Evolutionary conservation across 2,329 filamentous ascomycete species (phyloP), one percentile per base, ranked within the genome.

Genomic region (Pseudocercospora vitis): DNA sequence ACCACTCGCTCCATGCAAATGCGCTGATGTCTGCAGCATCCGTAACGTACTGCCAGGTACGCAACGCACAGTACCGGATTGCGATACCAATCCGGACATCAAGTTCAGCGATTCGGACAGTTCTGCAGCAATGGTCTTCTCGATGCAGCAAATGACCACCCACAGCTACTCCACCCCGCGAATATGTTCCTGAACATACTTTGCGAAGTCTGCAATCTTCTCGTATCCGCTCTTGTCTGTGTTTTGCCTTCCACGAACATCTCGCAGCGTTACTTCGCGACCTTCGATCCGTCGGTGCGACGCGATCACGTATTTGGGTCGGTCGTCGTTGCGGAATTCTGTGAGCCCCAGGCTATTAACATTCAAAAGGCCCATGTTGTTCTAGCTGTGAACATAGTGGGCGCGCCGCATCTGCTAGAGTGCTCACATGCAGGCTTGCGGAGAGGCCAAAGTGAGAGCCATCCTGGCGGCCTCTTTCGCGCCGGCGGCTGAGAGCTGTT

Each of bases 71-170:
- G 19, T 9, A 45, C 56, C 8, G 60, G 49, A 49, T 51, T 49
- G 28, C 37, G 32, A 48, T 65, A 65, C 61, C 53, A 65, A n/a
- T 6, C 40, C 24, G 44, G 58, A 61, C 55, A 64, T 65, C 23
- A 50, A 59, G 45, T 65, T 64, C n/a, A 64, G 48, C 8, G 57
- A 47, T 44, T 59, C 44, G 6, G 53, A 56, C 7, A 65, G 47
- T 42, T 65, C 62, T 40, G 50, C 55, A 21, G 31, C 54, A 49
- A 48, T 57, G 16, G 50, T 42, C 28, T 60, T 56, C 39, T 64
- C 51, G n/a, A 65, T 65, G 48, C 59, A 63, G 47, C 57, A 61
- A 6, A 59, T 65, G 32, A 65, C 63, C 16, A 65, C 47, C 62
- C 58, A 63, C 11, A 62, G 47, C 59, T 53, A 62, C 8, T 60